These are phyloP conservation scores for Kodamaea suecica DNA, from an alignment of 1,139 yeast genomes.

Conservation along the genomic window DNA sequence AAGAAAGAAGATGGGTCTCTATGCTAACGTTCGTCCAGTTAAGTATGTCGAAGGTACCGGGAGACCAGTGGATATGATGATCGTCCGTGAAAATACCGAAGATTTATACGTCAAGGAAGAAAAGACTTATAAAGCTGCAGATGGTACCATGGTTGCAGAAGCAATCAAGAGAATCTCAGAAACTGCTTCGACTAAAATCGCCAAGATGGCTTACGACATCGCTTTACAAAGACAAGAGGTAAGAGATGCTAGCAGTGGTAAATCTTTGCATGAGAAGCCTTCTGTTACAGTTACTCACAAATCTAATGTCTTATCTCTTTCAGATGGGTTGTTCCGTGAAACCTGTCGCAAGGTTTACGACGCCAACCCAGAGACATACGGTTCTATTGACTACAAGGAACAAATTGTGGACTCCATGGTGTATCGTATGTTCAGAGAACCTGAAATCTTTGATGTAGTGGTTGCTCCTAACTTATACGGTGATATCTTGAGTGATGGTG, in stretches of 20 bases:
- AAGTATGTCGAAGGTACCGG: conserved; percentile 82
- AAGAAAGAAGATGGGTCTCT: conserved; percentile 89
- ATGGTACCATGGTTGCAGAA: conserved; percentile 85
- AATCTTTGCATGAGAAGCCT: conserved; percentile 51
- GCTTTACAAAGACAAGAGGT: conserved; percentile 87
- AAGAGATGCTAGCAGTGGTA: conserved; percentile 53
- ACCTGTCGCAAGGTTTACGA: conserved; percentile 76
- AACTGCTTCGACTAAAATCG: conserved; percentile 79
- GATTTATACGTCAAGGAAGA: conserved; percentile 95
- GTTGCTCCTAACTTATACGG: conserved; percentile 99
- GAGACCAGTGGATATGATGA: conserved; percentile 93
- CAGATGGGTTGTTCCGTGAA: conserved; percentile 97
- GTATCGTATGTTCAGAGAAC: conserved; percentile 97
- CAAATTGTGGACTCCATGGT: conserved; percentile 99
- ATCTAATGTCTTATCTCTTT: conserved; percentile 86
- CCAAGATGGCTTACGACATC: conserved; percentile 86
- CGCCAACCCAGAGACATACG: conserved; percentile 55
- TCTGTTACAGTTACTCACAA: conserved; percentile 92
- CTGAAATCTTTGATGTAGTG: conserved; percentile 92
- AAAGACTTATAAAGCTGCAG: conserved; percentile 62
- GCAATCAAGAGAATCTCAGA: conserved; percentile 96
- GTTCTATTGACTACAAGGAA: conserved; percentile 69
- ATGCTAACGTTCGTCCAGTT: conserved; percentile 97
- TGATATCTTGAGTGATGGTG: conserved; percentile 96
- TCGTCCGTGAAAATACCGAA: conserved; percentile 97